Evolutionary conservation across 1,284 basidiomycete genomes (phyloP), one percentile per base, ranked within the genome.

Genomic region (Amylostereum areolatum): DNA sequence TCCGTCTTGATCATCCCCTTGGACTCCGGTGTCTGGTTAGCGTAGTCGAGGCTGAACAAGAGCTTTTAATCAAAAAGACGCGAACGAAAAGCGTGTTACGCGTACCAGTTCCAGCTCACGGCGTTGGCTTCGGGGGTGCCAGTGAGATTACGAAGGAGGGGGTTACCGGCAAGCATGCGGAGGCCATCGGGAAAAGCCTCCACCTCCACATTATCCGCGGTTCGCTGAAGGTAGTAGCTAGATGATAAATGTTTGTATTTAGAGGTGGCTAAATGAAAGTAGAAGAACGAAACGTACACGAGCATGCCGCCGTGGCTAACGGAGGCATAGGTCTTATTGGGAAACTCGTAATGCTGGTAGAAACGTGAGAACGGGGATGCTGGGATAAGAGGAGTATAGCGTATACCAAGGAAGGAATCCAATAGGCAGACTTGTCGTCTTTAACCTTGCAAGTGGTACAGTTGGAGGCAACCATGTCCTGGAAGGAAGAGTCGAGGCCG

Each of bases 151-250:
- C 63, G 60, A 18, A 68, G 54, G 45, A 50, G 62, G 5, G 67
- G 62, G 55, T 69, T 62, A 36, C 73, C 73, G 28, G 69, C 65
- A 24, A 75, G 24, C 71, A 75, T 73, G 53, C 69, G 61, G 47
- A 66, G 52, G 12, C 63, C 64, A 29, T 56, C 53, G 4, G 64
- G 64, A 55, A 64, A 61, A 2, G 61, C 57, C 8, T 62, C 36
- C 31, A 64, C 45, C 29, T 46, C 53, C 53, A 62, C 59, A 29
- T 52, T 49, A 3, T 52, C 51, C 4, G 43, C 52, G 18, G 52
- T 51, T 35, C 58, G 57, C 43, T 65, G 56, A 45, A 58, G 54
- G 53, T 66, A 66, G 53, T 65, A 64, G 42, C 63, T 64, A 9
- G 59, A 53, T 37, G 49, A 57, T 57, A 41, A 9, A 25, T 4